Conservation (phyloP, 2,329 filamentous ascomycete species). For the Metarhizium humberi region DNA sequence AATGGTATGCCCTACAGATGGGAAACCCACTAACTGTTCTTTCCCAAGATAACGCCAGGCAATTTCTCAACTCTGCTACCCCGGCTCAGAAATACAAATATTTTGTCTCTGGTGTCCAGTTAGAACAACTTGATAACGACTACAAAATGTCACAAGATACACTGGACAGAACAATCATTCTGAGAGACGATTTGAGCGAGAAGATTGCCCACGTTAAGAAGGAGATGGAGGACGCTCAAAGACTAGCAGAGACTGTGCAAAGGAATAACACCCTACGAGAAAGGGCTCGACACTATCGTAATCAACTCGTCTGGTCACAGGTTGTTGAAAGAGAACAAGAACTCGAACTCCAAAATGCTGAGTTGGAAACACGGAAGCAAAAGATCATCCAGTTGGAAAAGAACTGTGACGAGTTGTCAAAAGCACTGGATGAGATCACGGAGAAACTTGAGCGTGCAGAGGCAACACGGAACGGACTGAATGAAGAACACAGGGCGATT, state of each 20-base stretch:
- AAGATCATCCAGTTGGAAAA: constrained; percentile 18
- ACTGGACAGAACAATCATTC: constrained; percentile 52
- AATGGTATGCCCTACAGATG: constrained; percentile 88
- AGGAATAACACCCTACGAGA: constrained; percentile 57
- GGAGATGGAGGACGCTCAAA: constrained; percentile 48
- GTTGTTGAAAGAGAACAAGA: constrained; percentile 65
- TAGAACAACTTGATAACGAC: constrained; percentile 85
- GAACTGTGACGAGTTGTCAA: constrained; percentile 33
- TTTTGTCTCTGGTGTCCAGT: constrained; percentile 87
- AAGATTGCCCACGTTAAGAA: constrained; percentile 27
- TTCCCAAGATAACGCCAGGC: constrained; percentile 88
- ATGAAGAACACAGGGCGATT: constrained; percentile 36
- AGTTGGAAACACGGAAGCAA: constrained; percentile 15
- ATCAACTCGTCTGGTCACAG: constrained; percentile 78
- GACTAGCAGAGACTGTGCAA: constrained; percentile 55
- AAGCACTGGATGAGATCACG: constrained; percentile 36
- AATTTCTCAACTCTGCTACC: constrained; percentile 81
- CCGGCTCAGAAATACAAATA: constrained; percentile 89
- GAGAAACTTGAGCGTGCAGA: constrained; percentile 31
- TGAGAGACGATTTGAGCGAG: constrained; percentile 25
- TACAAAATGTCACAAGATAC: constrained; percentile 77
- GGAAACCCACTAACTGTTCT: constrained; percentile 95
- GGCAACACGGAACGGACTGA: constrained; percentile 29
- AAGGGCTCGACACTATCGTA: constrained; percentile 47
- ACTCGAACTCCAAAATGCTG: constrained; percentile 26